These are phyloP conservation scores for Suillus tomentosus DNA, from an alignment of 768 basidiomycete species.

Conservation along the genomic window DNA sequence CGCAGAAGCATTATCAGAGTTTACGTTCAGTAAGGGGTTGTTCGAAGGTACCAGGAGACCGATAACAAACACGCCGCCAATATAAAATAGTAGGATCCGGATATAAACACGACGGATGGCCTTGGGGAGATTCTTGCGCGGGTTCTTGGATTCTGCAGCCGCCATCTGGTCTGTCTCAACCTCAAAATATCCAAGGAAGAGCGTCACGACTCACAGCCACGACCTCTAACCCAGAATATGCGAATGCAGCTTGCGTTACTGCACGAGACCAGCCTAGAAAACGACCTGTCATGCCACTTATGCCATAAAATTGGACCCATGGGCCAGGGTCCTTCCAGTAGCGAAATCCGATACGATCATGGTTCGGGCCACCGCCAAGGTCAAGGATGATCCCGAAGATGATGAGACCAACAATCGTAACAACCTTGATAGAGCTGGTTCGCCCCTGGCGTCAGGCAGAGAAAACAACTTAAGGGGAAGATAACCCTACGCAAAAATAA, in stretches of 20 bases:
- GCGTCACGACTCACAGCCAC: conserved; percentile 37
- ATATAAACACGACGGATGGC: conserved; percentile 48
- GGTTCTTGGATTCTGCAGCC: conserved; percentile 54
- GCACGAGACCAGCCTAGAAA: conserved; percentile 57
- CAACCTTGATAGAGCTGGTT: conserved; percentile 52
- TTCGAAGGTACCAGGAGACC: conserved; percentile 52
- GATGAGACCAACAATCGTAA: conserved; percentile 46
- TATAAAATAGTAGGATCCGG: conserved; percentile 40
- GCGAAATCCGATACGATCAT: conserved; percentile 51
- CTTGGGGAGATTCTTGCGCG: conserved; percentile 44
- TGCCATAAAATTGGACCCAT: conserved; percentile 45
- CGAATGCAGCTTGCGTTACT: conserved; percentile 60
- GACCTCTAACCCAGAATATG: conserved; percentile 59
- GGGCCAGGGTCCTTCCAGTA: conserved; percentile 60
- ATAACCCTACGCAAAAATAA: conserved; percentile 42
- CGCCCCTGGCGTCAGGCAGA: background rate
- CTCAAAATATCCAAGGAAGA: background rate
- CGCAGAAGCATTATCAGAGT: conserved; percentile 41
- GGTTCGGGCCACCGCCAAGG: conserved; percentile 56
- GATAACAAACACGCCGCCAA: conserved; percentile 46
- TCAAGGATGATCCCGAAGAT: conserved; percentile 50
- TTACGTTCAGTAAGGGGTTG: conserved; percentile 42
- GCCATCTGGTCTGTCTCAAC: conserved; percentile 33
- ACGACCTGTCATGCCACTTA: conserved; percentile 47
- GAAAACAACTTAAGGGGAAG: no score